Base-by-base conservation (phyloP, 768 basidiomycete genomes). In the Boletellus ananas region DNA sequence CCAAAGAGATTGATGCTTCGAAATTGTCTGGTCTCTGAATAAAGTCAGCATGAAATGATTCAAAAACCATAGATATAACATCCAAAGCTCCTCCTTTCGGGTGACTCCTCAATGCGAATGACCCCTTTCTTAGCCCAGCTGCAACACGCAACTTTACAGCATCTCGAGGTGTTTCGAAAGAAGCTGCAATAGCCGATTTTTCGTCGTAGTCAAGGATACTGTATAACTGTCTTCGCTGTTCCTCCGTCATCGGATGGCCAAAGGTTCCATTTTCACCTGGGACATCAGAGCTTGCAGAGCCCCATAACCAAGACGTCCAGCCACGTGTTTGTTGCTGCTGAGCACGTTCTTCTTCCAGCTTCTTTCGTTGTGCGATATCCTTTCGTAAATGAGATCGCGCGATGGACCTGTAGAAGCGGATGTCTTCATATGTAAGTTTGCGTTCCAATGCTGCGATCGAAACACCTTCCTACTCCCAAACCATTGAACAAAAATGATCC, bases 381-480 rank as follows among this genome's bases (percentile, higher is more conserved):
- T 97, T 93, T 58, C 86, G 83, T 14, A 95, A 74, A 56, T 83
- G 83, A 3, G 92, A 92, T 23, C 90, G 84, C 0, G 93, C 90
- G 52, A 98, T 91, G 4, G 94, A 97, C 29, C 96, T 84, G 71
- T 98, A 99, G 70, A 97, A 96, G 4, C 95, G 85, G 44, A 99
- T 85, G 61, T 98, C 96, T 66, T 95, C 92, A 58, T 97, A 98
- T 0, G 84, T 78, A 25, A 98, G 76, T 64, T 91, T 92, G 56
- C 67, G 73, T 66, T 99, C 96, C 48, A 98, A 71, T 1, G 69
- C 73, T 40, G 84, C 79, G 27, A 94, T 71, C 7, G 62, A 70
- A 55, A 68, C 62, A 34, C 67, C 47, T 50, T 86, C 84, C 85
- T 87, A 45, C 41, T 43, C 23, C 34, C 25, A 27, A 38, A 27